Base-by-base conservation (phyloP, 2,329 filamentous ascomycete species). In the Akanthomyces muscarius region DNA sequence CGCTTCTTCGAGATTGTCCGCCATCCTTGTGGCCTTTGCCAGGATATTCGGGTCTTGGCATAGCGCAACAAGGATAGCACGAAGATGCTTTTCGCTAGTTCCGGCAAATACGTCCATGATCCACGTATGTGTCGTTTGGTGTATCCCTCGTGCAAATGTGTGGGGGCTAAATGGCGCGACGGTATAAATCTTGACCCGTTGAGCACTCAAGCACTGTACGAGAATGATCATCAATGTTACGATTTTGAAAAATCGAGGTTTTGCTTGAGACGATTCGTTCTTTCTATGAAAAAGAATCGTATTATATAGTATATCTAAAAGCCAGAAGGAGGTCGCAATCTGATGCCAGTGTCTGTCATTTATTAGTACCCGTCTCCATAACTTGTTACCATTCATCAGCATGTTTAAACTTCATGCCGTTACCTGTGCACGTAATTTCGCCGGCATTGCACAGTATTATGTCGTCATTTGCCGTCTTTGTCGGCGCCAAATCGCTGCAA, bases 81-180 rank as follows among this genome's bases (percentile, higher is more conserved):
- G 21, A 6, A 48, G 45, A 25, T 48, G 45, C 3, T 48, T 25
- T 7, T 48, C 45, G 21, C 23, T 48, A 0, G 23, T 25, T 5
- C 25, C 1, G 45, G 21, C 23, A 16, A 48, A 48, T 3, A 48
- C 13, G 1, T 3, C 45, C 45, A 48, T 48, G 11, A 16, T 18
- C 25, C 11, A 14, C 45, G 23, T 3, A 5, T 18, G 6, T 28
- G 5, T 25, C 16, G 45, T 48, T 25, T 14, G 13, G 11, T 48
- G 5, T 14, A 16, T 16, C 8, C 8, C 28, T 25, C 21, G 16
- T 25, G 45, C 11, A 13, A 21, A 21, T 30, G 28, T 51, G 25
- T 52, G 48, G 63, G 57, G 68, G 60, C n/a, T 38, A 69, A 30
- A n/a, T 67, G 68, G 10, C 7, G 33, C 13, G 38, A 16, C 14